A percentile compares a stretch with the other conserved stretches of the same genome.
These are phyloP conservation scores for Raphanus hybrid DNA, from an alignment of 441 rosid species.

Conservation along the genomic window DNA sequence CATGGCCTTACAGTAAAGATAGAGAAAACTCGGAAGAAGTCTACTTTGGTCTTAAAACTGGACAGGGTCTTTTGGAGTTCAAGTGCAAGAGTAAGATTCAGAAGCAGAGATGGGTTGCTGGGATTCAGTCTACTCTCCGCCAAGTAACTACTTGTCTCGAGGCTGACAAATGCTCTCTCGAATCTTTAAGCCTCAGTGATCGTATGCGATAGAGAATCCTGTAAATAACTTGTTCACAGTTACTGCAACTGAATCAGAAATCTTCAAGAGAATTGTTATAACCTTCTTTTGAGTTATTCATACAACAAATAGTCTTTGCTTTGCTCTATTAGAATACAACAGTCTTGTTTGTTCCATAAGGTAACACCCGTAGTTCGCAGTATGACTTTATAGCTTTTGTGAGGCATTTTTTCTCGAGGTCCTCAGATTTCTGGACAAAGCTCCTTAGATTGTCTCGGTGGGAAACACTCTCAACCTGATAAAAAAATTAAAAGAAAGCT, in stretches of 20 bases:
- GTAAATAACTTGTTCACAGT: constrained; percentile 6
- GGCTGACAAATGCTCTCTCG: constrained; percentile 54
- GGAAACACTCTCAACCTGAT: constrained; percentile 85
- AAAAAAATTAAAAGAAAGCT: constrained; percentile 24
- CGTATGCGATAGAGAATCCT: constrained; percentile 30
- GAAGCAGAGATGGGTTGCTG: constrained; percentile 93
- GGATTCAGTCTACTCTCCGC: constrained; percentile 67
- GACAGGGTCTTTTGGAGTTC: constrained; percentile 86
- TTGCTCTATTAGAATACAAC: constrained; percentile 65
- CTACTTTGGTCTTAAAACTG: constrained; percentile 86
- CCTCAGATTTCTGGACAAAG: constrained; percentile 88
- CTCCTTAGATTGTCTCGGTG: constrained; percentile 83
- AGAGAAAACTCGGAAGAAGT: constrained; percentile 72
- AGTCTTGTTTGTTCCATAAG: constrained; percentile 69
- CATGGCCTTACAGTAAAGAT: constrained; percentile 89
- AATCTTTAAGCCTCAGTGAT: constrained; percentile 50
- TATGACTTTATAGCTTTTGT: constrained; percentile 76
- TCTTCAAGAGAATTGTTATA: constrained; percentile 25
- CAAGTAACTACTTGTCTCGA: constrained; percentile 53
- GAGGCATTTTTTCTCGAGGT: constrained; percentile 92
- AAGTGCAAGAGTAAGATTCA: constrained; percentile 80
- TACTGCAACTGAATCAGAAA: constrained; percentile 25
- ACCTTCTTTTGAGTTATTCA: constrained; percentile 11
- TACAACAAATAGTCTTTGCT: constrained; percentile 48
- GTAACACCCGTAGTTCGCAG: constrained; percentile 85